Conservation (phyloP, 257 asterid species). For the Fraxinus cuspidata region DNA sequence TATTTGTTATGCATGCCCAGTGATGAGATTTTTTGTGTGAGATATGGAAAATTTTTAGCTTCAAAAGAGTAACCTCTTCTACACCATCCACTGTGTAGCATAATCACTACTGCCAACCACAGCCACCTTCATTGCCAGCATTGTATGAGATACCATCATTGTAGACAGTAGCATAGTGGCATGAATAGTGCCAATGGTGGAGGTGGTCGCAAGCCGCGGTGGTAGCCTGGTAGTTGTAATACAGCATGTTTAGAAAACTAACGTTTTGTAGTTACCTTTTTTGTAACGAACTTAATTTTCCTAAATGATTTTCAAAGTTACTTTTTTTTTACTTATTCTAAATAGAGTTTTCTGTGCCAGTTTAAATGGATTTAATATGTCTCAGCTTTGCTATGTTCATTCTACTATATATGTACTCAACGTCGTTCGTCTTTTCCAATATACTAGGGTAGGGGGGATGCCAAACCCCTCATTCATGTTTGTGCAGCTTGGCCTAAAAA, state of each 20-base stretch:
- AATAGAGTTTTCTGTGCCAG: not conserved
- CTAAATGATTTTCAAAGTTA: no score
- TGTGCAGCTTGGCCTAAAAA: not conserved
- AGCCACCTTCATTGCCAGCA: not conserved
- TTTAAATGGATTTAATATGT: not conserved
- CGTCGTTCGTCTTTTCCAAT: not conserved
- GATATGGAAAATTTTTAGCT: not conserved
- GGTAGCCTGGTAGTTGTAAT: not conserved
- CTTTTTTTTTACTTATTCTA: no score
- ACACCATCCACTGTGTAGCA: not conserved
- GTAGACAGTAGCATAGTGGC: not conserved
- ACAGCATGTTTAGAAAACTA: not conserved
- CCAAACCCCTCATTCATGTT: not conserved
- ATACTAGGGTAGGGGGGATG: not conserved
- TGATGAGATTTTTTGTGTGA: not conserved
- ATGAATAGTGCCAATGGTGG: not conserved
- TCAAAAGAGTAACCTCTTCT: not conserved
- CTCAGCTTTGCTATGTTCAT: not conserved
- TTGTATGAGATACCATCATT: no score
- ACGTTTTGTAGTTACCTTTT: no score
- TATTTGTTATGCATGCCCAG: not conserved
- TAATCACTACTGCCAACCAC: not conserved
- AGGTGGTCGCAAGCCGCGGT: not conserved
- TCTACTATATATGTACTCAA: not conserved
- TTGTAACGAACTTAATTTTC: no score